Conservation (phyloP, 768 basidiomycete species). For the Auricularia cornea region DNA sequence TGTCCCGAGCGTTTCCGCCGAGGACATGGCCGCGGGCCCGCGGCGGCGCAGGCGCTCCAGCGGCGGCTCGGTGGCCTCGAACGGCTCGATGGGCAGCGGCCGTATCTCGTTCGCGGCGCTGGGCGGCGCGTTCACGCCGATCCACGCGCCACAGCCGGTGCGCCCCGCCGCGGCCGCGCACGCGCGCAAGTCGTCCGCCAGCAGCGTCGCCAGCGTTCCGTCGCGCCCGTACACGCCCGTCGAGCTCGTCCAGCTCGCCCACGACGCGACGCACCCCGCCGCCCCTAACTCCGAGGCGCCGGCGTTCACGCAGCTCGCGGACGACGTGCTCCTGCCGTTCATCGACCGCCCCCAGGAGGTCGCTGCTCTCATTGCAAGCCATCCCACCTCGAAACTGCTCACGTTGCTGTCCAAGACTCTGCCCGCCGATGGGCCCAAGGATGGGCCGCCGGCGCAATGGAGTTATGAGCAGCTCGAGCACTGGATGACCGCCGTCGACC, state of each 20-base stretch:
- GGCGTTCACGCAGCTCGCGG: slow-evolving; percentile 66
- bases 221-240: slow-evolving; percentile 45
- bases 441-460: slow-evolving; percentile 60
- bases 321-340: slow-evolving; percentile 77
- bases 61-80: slow-evolving; percentile 10
- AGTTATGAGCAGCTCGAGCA: slow-evolving; percentile 56
- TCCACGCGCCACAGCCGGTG: slow-evolving; percentile 20
- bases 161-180: slow-evolving; percentile 15
- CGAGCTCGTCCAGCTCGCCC: slow-evolving; percentile 67
- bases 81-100: slow-evolving; percentile 19
- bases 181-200: slow-evolving; percentile 12
- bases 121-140: slow-evolving; percentile 15
- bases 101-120: background rate
- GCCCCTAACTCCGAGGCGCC: slow-evolving; percentile 19
- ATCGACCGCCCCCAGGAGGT: slow-evolving; percentile 78
- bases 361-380: slow-evolving; percentile 49
- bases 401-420: slow-evolving; percentile 68
- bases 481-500: slow-evolving; percentile 59
- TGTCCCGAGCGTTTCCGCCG: slow-evolving; percentile 31
- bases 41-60: slow-evolving; percentile 6
- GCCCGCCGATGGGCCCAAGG: slow-evolving; percentile 20
- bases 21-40: slow-evolving; percentile 6
- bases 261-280: slow-evolving; percentile 42
- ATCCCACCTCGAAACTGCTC: slow-evolving; percentile 63
- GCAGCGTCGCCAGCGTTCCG: slow-evolving; percentile 21